Evolutionary conservation across 2,329 filamentous ascomycete genomes (phyloP), one percentile per base, ranked within the genome.

Genomic region (Podosphaera xanthii): DNA sequence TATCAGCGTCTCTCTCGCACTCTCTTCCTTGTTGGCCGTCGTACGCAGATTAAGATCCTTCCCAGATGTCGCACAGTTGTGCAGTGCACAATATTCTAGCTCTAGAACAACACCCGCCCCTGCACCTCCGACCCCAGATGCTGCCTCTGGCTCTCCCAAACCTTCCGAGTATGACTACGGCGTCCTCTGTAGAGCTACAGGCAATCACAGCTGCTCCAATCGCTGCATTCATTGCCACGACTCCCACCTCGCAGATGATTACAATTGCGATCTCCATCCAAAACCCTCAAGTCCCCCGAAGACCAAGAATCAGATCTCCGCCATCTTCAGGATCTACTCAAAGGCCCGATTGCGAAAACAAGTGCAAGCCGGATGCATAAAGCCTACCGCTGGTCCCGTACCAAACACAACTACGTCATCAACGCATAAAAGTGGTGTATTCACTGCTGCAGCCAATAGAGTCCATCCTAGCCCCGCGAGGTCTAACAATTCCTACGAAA

Each of bases 401-500:
- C 22, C 22, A 22, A 22, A 22, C 22, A 22, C 22, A 22, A 22
- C 22, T 22, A 22, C 22, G 22, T 22, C 22, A 22, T 22, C 22
- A 22, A 22, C 22, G 22, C 22, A 22, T 22, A 22, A 22, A 22
- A 22, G 22, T 22, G 22, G 22, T 22, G 22, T 22, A 22, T 22
- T 22, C 22, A 22, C 22, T 22, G 22, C 22, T 22, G 22, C 1
- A 22, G 22, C 22, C 22, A 22, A 22, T 22, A 22, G 22, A 22
- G 22, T 22, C 22, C 22, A 22, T 22, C 22, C 22, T 22, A 22
- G 22, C 22, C 22, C 22, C 1, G 22, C 22, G 22, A 22, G 22
- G 59, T 49, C 59, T 35, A 31, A 57, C 33, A 58, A 60, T 38
- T 60, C 60, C n/a, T 59, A 61, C 22, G 22, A 22, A 22, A 22